phyloP scores from a whole-genome alignment of 140 eudicot genomes.

The Stevia rebaudiana region DNA sequence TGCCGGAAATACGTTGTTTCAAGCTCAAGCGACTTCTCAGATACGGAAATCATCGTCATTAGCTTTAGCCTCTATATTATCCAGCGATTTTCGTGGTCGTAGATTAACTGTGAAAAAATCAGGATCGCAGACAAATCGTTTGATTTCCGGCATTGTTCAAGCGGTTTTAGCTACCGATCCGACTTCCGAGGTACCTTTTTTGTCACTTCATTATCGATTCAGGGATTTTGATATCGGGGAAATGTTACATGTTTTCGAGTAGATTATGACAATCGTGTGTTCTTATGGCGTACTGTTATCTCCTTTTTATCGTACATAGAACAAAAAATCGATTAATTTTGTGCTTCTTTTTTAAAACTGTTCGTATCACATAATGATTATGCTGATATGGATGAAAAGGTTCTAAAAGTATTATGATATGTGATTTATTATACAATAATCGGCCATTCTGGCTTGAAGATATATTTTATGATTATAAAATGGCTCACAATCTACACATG shows the following conservation, averaged over 20 bases:
- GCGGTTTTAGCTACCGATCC: slow-evolving; percentile 70
- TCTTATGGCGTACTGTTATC: background rate
- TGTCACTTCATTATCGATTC: background rate
- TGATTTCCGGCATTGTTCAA: slow-evolving; percentile 29
- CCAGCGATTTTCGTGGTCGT: slow-evolving; percentile 43
- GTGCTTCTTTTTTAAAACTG: slow-evolving; percentile 11
- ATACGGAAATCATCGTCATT: slow-evolving; percentile 40
- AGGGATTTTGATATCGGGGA: background rate
- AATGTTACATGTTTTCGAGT: slow-evolving; percentile 1
- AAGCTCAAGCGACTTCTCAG: slow-evolving; percentile 56
- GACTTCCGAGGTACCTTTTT: slow-evolving; percentile 58
- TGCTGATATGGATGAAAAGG: slow-evolving; percentile 21
- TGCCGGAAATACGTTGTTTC: slow-evolving; percentile 52
- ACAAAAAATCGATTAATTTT: background rate
- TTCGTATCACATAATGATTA: slow-evolving; percentile 16
- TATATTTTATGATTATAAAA: slow-evolving; percentile 9
- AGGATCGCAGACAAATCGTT: slow-evolving; percentile 29
- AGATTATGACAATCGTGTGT: background rate
- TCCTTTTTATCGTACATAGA: slow-evolving; percentile 3
- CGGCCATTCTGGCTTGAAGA: background rate
- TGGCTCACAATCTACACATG: slow-evolving; percentile 16
- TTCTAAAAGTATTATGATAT: slow-evolving; percentile 19
- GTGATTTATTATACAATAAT: background rate
- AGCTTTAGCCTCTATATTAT: slow-evolving; percentile 30
- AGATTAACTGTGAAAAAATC: slow-evolving; percentile 34